Evolutionary conservation across 805 yeast species (phyloP), one percentile per base, ranked within the genome.

Genomic region (Metschnikowia arizonensis): DNA sequence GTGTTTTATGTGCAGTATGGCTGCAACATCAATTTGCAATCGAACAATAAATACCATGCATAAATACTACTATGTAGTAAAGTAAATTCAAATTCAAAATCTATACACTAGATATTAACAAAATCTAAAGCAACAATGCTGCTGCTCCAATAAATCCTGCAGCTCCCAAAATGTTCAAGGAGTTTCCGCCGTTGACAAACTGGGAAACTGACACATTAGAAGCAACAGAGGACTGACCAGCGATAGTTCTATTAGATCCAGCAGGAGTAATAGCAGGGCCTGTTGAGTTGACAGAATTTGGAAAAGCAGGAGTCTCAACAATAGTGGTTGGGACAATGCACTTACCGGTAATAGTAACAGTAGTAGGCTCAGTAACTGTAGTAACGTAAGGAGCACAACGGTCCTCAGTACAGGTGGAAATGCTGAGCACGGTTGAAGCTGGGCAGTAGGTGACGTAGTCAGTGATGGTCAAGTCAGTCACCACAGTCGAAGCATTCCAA

Each of bases 381-480:
- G 63, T 48, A 2, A 31, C 17, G 12, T 50, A 45, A 33, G 65
- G 62, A 15, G 48, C 55, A 57, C 72, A 66, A 25, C 49, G 49
- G 42, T 57, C 37, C 33, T 54, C 54, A n/a, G 48, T 32, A 54
- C 72, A 67, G 31, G 63, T 65, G 46, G 65, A 66, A 44, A 68
- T 49, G 44, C 64, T 60, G 35, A 68, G 37, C 37, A 63, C 60
- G 44, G 73, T 68, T 29, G 64, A 45, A 33, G 49, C 54, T 46
- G 72, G 71, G 53, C 72, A 67, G 64, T 61, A 65, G 48, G 72
- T 68, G 52, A 62, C 55, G 61, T 55, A 66, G 48, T 55, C 68
- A 47, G 72, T 68, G 43, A 60, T 61, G 29, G 68, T 65, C 24
- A 53, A 41, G 48, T 57, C 62, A 42, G 57, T 66, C 55, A 47